Percentiles rank a stretch among this genome's conserved stretches.
These are phyloP conservation scores for Pythium plurisporium DNA, from an alignment of 352 stramenopile genomes.

Conservation along the genomic window DNA sequence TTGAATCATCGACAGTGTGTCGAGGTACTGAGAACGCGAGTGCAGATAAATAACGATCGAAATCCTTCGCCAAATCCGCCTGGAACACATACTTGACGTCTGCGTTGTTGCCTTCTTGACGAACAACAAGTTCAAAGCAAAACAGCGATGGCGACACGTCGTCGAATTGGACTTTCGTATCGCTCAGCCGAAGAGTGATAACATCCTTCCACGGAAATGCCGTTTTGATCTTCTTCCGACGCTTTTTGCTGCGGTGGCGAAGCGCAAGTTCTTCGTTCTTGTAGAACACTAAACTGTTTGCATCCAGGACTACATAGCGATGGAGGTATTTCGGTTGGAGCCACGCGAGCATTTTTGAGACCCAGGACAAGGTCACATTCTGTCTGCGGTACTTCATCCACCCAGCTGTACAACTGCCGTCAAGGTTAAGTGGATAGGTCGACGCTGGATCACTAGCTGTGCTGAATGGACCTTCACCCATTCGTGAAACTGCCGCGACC, in stretches of 20 bases:
- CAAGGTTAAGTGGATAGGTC: constrained; percentile 70
- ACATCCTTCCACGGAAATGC: constrained; percentile 72
- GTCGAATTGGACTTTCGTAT: constrained; percentile 75
- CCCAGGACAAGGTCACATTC: constrained; percentile 42
- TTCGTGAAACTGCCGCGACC: constrained; percentile 75
- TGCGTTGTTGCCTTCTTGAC: constrained; percentile 36
- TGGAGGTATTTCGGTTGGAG: constrained; percentile 76
- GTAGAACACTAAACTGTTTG: constrained; percentile 72
- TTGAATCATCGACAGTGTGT: constrained; percentile 56
- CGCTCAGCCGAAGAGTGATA: constrained; percentile 50
- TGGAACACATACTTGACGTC: constrained; percentile 83
- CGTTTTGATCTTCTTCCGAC: constrained; percentile 74
- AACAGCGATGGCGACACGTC: constrained; percentile 79
- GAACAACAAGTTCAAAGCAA: constrained; percentile 72
- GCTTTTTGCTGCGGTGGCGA: constrained; percentile 71
- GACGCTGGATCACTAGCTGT: constrained; percentile 58
- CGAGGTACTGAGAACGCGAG: constrained; percentile 65
- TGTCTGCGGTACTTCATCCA: constrained; percentile 87
- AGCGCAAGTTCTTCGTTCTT: constrained; percentile 74
- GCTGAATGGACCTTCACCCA: constrained; percentile 85
- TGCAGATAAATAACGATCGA: constrained; percentile 69
- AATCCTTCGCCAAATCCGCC: constrained; percentile 63
- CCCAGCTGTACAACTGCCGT: constrained; percentile 66
- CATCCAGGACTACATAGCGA: constrained; percentile 79
- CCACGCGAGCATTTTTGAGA: constrained; percentile 50